These are phyloP conservation scores for Calocybe gangraenosa DNA, from an alignment of 768 basidiomycete genomes.

Conservation along the genomic window DNA sequence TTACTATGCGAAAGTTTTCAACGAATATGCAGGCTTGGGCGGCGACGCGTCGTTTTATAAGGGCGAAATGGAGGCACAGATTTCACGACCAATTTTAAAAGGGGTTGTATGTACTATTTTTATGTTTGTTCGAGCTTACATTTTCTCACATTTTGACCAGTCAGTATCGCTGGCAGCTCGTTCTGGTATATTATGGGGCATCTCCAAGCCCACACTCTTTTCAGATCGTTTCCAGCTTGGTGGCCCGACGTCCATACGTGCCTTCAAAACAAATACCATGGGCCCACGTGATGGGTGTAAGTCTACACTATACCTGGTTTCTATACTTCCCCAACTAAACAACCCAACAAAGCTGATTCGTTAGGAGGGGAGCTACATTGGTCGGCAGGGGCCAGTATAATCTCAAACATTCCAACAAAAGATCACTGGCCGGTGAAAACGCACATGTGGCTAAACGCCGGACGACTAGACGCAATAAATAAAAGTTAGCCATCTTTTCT, in stretches of 20 bases:
- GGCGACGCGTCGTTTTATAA: slow-evolving; percentile 80
- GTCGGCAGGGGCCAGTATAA: slow-evolving; percentile 69
- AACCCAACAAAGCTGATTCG: slow-evolving; percentile 67
- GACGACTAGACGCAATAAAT: slow-evolving; percentile 61
- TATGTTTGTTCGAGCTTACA: not conserved
- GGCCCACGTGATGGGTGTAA: slow-evolving; percentile 76
- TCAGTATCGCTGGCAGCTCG: slow-evolving; percentile 70
- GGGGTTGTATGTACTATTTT: slow-evolving; percentile 50
- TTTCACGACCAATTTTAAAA: slow-evolving; percentile 52
- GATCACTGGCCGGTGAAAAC: slow-evolving; percentile 80
- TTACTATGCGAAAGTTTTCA: slow-evolving; percentile 53
- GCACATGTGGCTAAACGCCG: slow-evolving; percentile 80
- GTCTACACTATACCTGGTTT: slow-evolving; percentile 25
- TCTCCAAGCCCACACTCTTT: slow-evolving; percentile 53
- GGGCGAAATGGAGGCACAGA: slow-evolving; percentile 58
- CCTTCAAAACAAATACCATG: slow-evolving; percentile 71
- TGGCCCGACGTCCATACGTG: slow-evolving; percentile 81
- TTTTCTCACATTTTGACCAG: slow-evolving; percentile 32
- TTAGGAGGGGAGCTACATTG: slow-evolving; percentile 82
- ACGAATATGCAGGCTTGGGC: slow-evolving; percentile 76
- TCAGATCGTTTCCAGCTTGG: slow-evolving; percentile 92
- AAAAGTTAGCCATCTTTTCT: slow-evolving; percentile 34
- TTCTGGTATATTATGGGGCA: slow-evolving; percentile 65
- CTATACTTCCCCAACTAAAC: no score
- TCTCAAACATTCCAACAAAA: slow-evolving; percentile 69